Percentiles rank a stretch among this genome's conserved stretches.
Evolutionary conservation across 108 stramenopile species (phyloP).

Genomic region (Cylindrotheca closterium): DNA sequence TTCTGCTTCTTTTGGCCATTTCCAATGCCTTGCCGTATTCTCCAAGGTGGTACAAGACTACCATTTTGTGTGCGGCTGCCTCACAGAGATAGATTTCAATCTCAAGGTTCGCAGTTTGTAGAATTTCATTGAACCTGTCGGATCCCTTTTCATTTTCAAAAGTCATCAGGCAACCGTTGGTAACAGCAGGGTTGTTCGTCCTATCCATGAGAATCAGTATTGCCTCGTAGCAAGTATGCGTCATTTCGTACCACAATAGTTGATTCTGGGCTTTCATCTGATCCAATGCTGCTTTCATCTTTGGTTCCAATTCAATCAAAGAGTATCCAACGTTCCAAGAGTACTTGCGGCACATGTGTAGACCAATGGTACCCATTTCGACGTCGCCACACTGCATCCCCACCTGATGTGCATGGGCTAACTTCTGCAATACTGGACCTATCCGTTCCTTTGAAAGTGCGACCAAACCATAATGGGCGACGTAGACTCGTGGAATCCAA

Average conservation of each 20-base stretch:
- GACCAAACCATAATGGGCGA: background rate
- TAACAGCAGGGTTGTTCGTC: background rate
- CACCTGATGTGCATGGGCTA: background rate
- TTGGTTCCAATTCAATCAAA: background rate
- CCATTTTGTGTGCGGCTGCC: background rate
- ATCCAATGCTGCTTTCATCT: background rate
- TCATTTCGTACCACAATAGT: background rate
- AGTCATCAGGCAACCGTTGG: background rate
- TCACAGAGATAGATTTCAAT: background rate
- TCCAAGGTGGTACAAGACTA: background rate
- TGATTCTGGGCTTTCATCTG: background rate
- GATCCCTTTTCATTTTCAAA: background rate
- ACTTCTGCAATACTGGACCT: background rate
- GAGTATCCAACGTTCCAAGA: background rate
- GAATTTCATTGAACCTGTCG: background rate
- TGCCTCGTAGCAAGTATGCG: background rate
- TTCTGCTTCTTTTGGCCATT: background rate
- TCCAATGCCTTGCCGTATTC: background rate
- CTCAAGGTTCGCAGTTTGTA: background rate
- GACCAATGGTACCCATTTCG: background rate
- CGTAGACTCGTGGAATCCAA: background rate
- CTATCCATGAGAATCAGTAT: background rate
- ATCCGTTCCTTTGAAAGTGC: background rate
- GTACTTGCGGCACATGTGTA: background rate
- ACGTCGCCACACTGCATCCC: background rate